Evolutionary conservation across 495 filamentous ascomycete genomes (phyloP).

Genomic region (Trichoderma reesei): DNA sequence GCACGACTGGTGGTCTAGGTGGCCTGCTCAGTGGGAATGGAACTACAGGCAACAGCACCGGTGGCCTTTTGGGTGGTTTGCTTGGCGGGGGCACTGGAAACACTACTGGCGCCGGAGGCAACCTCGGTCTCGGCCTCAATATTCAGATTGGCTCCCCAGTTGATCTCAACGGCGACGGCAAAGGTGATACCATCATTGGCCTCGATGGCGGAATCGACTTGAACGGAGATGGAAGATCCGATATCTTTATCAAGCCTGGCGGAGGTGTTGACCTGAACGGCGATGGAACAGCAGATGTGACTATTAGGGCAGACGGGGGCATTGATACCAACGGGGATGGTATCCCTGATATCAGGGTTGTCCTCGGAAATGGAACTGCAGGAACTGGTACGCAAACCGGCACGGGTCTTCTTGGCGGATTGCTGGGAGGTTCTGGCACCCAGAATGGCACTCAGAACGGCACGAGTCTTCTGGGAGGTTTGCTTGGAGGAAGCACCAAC

Average conservation of each 20-base stretch:
- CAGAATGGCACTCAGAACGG: too few species aligned
- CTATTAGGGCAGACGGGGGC: background rate
- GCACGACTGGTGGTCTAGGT: too few species aligned
- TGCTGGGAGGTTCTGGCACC: too few species aligned
- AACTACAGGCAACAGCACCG: background rate
- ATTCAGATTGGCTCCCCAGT: background rate
- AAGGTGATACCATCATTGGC: background rate
- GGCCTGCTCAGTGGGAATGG: background rate
- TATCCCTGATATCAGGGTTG: background rate
- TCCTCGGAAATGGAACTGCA: too few species aligned
- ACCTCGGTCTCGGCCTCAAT: background rate
- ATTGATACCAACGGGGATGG: background rate
- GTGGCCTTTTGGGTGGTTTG: background rate
- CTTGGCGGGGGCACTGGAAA: background rate
- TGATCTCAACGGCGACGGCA: background rate
- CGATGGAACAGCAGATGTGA: background rate
- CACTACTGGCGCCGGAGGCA: background rate
- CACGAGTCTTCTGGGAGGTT: too few species aligned
- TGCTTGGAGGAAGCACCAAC: too few species aligned
- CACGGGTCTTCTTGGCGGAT: too few species aligned
- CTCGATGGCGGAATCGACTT: background rate
- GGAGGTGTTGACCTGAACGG: background rate
- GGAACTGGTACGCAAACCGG: too few species aligned
- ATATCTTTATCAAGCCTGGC: background rate
- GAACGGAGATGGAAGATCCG: constrained; percentile 1